phyloP scores from a whole-genome alignment of 345 rosid species.

The Carallia pectinifolia region DNA sequence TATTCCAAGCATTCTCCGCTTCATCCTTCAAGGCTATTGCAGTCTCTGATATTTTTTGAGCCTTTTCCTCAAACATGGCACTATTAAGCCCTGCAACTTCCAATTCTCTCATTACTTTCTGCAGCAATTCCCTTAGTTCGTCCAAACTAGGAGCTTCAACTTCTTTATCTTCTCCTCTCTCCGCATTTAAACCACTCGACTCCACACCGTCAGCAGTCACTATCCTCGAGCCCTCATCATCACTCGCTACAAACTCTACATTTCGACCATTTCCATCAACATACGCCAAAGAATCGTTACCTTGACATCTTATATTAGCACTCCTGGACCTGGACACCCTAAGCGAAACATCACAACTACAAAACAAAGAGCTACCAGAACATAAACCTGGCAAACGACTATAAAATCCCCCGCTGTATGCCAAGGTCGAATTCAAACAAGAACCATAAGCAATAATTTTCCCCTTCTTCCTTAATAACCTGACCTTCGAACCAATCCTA shows the following conservation, averaged over 20 bases:
- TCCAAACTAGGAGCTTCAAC: conserved; percentile 44
- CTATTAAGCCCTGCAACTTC: conserved; percentile 79
- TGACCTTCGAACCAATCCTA: conserved; percentile 23
- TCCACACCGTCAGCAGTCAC: conserved; percentile 30
- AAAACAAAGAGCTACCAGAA: conserved; percentile 31
- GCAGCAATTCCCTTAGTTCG: conserved; percentile 58
- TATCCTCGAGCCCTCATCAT: conserved; percentile 27
- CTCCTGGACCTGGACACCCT: conserved; percentile 33
- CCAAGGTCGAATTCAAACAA: conserved; percentile 33
- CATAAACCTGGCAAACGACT: conserved; percentile 23
- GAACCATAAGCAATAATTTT: conserved; percentile 25
- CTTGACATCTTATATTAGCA: conserved; percentile 48
- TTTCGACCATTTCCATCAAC: conserved; percentile 55
- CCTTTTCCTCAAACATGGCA: conserved; percentile 80
- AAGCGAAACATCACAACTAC: conserved; percentile 25
- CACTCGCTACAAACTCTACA: conserved; percentile 40
- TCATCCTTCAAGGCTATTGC: conserved; percentile 85
- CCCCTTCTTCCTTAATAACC: conserved; percentile 28
- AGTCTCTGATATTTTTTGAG: conserved; percentile 75
- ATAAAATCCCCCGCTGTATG: conserved; percentile 29
- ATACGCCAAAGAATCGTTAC: conserved; percentile 58
- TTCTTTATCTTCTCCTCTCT: conserved; percentile 37
- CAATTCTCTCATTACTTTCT: conserved; percentile 59
- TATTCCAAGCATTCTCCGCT: conserved; percentile 56
- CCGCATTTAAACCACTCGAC: conserved; percentile 25